Conservation (phyloP, 805 yeast species). For the Jamesozyma spencerorum region DNA sequence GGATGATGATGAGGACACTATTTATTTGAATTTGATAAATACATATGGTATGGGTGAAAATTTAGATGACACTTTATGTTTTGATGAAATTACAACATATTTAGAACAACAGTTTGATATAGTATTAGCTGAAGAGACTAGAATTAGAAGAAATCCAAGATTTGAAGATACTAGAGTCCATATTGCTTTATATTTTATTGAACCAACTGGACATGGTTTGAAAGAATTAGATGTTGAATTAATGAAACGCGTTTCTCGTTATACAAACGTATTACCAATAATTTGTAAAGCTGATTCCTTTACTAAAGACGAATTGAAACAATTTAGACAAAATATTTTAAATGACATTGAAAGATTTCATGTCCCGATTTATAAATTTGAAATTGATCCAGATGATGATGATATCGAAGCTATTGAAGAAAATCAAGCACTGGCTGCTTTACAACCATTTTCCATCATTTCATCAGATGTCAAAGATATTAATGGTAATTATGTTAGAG, state of each 20-base stretch:
- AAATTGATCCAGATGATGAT: constrained; percentile 64
- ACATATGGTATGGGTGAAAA: constrained; percentile 77
- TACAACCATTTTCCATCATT: constrained; percentile 72
- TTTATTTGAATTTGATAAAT: constrained; percentile 56
- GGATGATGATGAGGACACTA: constrained; percentile 26
- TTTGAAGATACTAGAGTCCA: constrained; percentile 73
- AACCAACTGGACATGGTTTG: constrained; percentile 72
- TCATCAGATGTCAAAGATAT: constrained; percentile 51
- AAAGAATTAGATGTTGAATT: constrained; percentile 63
- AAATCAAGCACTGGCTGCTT: constrained; percentile 45
- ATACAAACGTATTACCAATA: constrained; percentile 65
- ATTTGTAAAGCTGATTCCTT: constrained; percentile 66
- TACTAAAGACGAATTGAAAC: constrained; percentile 47
- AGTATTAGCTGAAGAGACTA: constrained; percentile 77
- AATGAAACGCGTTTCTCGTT: constrained; percentile 63
- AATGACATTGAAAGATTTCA: constrained; percentile 57
- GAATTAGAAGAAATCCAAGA: constrained; percentile 78
- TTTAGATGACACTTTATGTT: constrained; percentile 61
- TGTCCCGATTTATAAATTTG: constrained; percentile 67
- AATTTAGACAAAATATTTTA: constrained; percentile 51
- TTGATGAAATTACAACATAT: constrained; percentile 53
- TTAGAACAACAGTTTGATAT: constrained; percentile 70
- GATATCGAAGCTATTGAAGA: constrained; percentile 63
- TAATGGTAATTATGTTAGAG: constrained; percentile 53
- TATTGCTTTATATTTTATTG: constrained; percentile 59